phyloP scores from a whole-genome alignment of 129 eudicot species.

The Flaveria brownii region DNA sequence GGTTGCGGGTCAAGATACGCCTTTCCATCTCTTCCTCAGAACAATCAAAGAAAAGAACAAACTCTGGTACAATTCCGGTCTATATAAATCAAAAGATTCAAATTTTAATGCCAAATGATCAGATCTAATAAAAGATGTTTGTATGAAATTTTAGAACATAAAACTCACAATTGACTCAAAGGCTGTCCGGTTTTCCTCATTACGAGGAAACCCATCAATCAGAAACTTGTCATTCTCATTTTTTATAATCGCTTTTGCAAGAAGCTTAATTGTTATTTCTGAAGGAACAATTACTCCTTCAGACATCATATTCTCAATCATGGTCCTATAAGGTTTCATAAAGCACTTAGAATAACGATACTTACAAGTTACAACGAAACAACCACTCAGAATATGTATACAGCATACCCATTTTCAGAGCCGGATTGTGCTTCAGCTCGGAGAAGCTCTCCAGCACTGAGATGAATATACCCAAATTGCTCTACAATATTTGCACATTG shows the following conservation, averaged over 20 bases:
- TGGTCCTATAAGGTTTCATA: constrained; percentile 50
- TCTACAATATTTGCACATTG: constrained; percentile 90
- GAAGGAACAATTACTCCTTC: constrained; percentile 96
- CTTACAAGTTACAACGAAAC: background rate
- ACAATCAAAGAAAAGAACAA: constrained; percentile 36
- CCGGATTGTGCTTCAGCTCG: constrained; percentile 88
- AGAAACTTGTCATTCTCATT: constrained; percentile 37
- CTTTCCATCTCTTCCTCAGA: constrained; percentile 95
- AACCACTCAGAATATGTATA: background rate
- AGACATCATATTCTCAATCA: constrained; percentile 92
- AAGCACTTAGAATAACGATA: background rate
- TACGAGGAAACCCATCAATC: constrained; percentile 10
- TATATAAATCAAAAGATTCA: background rate
- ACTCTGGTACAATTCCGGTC: constrained; percentile 2
- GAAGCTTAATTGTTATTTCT: constrained; percentile 93
- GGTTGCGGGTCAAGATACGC: constrained; percentile 85
- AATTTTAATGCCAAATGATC: background rate
- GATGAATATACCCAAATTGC: constrained; percentile 91
- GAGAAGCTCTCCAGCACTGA: constrained; percentile 98
- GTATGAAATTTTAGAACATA: background rate
- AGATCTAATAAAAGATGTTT: background rate
- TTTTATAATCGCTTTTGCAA: constrained; percentile 78
- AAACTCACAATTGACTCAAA: constrained; percentile 13
- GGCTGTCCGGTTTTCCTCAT: background rate
- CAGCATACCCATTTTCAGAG: constrained; percentile 76